These are phyloP conservation scores for Coprinopsis strossmayeri DNA, from an alignment of 768 basidiomycete species.

Conservation along the genomic window DNA sequence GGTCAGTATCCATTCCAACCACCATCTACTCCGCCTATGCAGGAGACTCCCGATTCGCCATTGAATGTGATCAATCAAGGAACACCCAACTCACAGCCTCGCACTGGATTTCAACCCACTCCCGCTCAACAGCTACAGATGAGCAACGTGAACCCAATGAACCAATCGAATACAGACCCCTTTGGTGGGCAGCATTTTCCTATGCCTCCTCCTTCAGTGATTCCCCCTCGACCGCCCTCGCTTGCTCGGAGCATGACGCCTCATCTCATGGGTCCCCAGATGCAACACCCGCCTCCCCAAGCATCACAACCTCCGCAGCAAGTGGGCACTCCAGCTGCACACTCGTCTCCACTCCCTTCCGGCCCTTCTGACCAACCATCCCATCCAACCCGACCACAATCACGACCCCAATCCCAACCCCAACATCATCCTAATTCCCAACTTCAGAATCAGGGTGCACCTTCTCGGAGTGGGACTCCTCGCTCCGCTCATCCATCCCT, in stretches of 20 bases:
- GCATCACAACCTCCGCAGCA: conserved; percentile 3
- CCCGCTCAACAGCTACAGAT: conserved; percentile 10
- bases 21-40: conserved; percentile 4
- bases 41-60: not conserved
- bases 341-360: not conserved
- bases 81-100: conserved; percentile 23
- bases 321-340: conserved; percentile 3
- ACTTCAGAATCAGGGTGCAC: not conserved
- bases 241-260: conserved; percentile 16
- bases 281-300: conserved; percentile 12
- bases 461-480: not conserved
- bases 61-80: not conserved
- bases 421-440: not conserved
- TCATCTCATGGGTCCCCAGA: conserved; percentile 22
- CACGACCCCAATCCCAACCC: not conserved
- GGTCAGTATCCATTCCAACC: conserved; percentile 2
- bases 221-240: conserved; percentile 37
- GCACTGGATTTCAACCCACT: conserved; percentile 24
- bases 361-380: not conserved
- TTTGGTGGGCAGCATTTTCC: conserved; percentile 22
- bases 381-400: not conserved
- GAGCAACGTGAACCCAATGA: conserved; percentile 11
- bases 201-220: conserved; percentile 28
- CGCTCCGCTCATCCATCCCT: not conserved
- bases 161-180: conserved; percentile 7